Conservation (phyloP, 345 rosid genomes). For the Turnera subulata region DNA sequence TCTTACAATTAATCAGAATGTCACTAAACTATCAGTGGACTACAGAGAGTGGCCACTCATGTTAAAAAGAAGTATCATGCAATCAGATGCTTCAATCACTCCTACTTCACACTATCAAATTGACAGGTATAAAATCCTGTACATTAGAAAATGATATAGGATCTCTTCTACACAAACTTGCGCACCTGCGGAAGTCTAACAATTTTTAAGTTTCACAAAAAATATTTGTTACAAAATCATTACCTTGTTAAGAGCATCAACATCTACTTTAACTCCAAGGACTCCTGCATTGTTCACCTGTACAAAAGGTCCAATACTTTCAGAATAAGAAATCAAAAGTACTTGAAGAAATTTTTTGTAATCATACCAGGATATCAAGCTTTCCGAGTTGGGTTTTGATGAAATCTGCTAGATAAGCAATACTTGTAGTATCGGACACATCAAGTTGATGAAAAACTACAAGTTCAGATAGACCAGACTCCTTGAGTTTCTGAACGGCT, state of each 20-base stretch:
- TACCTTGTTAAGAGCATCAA: background rate
- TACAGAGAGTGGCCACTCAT: too few species aligned
- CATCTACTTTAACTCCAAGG: conserved; percentile 9
- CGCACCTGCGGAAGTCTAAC: too few species aligned
- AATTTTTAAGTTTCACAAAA: too few species aligned
- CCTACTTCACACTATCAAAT: too few species aligned
- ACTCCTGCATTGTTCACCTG: conserved; percentile 30
- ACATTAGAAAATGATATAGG: too few species aligned
- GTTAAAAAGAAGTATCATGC: too few species aligned
- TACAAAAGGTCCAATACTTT: background rate
- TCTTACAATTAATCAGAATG: too few species aligned
- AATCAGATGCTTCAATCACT: too few species aligned
- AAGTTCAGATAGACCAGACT: conserved; percentile 26
- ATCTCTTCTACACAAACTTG: too few species aligned
- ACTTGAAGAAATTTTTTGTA: background rate
- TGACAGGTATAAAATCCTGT: too few species aligned
- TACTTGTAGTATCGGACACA: conserved; percentile 34
- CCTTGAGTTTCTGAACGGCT: conserved; percentile 41
- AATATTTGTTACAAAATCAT: too few species aligned
- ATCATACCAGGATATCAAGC: conserved; percentile 44
- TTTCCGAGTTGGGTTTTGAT: conserved; percentile 33
- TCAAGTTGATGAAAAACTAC: conserved; percentile 47
- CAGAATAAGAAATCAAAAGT: background rate
- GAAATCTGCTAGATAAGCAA: conserved; percentile 34
- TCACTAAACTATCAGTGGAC: too few species aligned